A percentile compares a stretch with the other conserved stretches of the same genome.
Evolutionary conservation across 192 early-diverging fungal species (phyloP).

Genomic region (Umbelopsis isabellina): DNA sequence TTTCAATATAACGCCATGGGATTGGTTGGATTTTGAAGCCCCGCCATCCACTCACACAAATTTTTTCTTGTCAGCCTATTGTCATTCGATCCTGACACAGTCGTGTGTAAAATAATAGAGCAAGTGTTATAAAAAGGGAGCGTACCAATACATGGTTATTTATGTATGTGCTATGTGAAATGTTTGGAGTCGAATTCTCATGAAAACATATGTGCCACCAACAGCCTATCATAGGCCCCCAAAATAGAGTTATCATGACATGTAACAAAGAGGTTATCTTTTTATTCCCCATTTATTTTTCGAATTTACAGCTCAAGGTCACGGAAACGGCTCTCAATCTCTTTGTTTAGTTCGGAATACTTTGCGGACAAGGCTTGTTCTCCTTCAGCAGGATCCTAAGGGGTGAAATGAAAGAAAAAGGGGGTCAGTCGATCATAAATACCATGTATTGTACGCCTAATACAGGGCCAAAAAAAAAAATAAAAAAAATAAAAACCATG

Average conservation of each 20-base stretch:
- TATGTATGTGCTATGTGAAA: no score
- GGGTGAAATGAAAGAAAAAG: constrained; percentile 4
- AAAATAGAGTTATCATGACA: background rate
- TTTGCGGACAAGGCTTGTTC: constrained; percentile 84
- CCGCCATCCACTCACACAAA: constrained; percentile 19
- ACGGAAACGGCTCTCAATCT: constrained; percentile 96
- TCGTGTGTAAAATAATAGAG: no score
- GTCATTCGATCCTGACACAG: background rate
- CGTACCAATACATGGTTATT: no score
- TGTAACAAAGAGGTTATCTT: background rate
- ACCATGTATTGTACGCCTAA: background rate
- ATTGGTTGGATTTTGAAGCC: background rate
- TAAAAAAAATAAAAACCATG: constrained; percentile 15
- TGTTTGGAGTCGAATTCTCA: no score
- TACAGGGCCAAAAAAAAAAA: constrained; percentile 6
- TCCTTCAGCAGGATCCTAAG: constrained; percentile 92
- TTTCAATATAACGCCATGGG: constrained; percentile 1
- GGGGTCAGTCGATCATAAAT: background rate
- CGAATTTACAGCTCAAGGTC: constrained; percentile 51
- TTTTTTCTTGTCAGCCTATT: constrained; percentile 12
- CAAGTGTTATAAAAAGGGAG: no score
- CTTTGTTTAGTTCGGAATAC: constrained; percentile 89
- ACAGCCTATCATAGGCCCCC: no score
- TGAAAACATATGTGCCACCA: no score
- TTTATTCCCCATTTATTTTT: constrained; percentile 11